phyloP scores from a whole-genome alignment of 345 rosid species.

The Litchi chinensis region DNA sequence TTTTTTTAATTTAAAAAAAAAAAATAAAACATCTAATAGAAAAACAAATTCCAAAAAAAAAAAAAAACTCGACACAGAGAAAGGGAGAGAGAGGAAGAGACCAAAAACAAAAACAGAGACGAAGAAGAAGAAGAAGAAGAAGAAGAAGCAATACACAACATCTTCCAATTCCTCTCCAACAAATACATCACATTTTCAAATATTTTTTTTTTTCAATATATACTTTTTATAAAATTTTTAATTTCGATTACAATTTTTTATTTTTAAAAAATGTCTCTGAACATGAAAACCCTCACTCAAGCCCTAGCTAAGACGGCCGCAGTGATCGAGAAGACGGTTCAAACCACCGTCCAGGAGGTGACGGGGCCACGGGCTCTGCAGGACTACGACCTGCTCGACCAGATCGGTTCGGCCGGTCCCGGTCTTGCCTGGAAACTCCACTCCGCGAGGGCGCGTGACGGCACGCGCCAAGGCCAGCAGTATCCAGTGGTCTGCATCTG shows the following conservation, averaged over 20 bases:
- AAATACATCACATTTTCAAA: not conserved
- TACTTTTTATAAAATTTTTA: not conserved
- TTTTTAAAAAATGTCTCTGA: conserved; percentile 61
- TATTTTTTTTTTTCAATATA: not conserved
- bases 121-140: not conserved
- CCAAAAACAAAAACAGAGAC: not conserved
- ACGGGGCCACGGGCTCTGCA: conserved; percentile 90
- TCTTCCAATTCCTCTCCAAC: not conserved
- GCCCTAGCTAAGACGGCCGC: conserved; percentile 98
- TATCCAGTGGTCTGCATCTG: conserved; percentile 93
- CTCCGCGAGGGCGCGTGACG: conserved; percentile 76
- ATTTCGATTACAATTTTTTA: not conserved
- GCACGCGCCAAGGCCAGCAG: conserved; percentile 66
- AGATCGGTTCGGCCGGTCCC: conserved; percentile 99
- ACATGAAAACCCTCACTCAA: conserved; percentile 89
- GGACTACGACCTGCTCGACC: conserved; percentile 90
- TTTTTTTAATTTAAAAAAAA: no score
- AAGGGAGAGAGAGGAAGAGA: not conserved
- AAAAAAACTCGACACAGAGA: not conserved
- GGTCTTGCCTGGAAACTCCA: conserved; percentile 91
- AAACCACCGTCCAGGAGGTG: conserved; percentile 97
- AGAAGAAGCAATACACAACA: not conserved
- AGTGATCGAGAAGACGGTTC: conserved; percentile 93
- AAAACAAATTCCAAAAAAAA: not conserved
- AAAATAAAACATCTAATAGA: no score